phyloP scores from a whole-genome alignment of 805 yeast genomes.

The Wickerhamomyces subpelliculosus region DNA sequence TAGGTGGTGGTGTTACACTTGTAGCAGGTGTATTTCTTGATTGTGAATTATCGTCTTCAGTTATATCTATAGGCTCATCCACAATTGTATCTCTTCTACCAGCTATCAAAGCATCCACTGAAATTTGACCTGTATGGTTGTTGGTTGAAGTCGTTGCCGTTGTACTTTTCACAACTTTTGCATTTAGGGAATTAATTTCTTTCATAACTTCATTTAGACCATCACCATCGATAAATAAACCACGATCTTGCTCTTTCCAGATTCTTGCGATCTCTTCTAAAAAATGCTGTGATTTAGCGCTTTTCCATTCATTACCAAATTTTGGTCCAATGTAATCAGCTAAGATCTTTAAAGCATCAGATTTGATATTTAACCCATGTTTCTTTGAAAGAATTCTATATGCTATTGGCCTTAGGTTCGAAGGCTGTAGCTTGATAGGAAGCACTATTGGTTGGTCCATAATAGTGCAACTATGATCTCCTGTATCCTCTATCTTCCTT shows the following conservation, averaged over 20 bases:
- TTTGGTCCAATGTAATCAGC: slow-evolving; percentile 70
- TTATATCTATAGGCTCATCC: slow-evolving; percentile 7
- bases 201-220: slow-evolving; percentile 57
- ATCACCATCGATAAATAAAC: slow-evolving; percentile 75
- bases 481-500: slow-evolving; percentile 1
- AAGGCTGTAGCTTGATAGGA: slow-evolving; percentile 73
- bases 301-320: slow-evolving; percentile 86
- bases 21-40: slow-evolving; percentile 18
- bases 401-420: slow-evolving; percentile 85
- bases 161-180: slow-evolving; percentile 5
- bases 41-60: slow-evolving; percentile 10
- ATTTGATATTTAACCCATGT: slow-evolving; percentile 83
- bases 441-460: slow-evolving; percentile 40
- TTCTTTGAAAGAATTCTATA: slow-evolving; percentile 86
- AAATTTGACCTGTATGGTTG: neutral
- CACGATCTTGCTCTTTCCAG: slow-evolving; percentile 90
- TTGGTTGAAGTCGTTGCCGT: slow-evolving; percentile 1
- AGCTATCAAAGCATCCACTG: slow-evolving; percentile 1
- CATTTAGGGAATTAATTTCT: slow-evolving; percentile 36
- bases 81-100: slow-evolving; percentile 6
- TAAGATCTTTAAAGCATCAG: slow-evolving; percentile 69
- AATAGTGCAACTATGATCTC: too few species aligned
- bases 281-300: slow-evolving; percentile 50
- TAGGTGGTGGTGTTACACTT: slow-evolving; percentile 20
- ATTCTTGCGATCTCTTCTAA: slow-evolving; percentile 71